phyloP scores from a whole-genome alignment of 2,329 filamentous ascomycete genomes.

The Aspergillus calidoustus region DNA sequence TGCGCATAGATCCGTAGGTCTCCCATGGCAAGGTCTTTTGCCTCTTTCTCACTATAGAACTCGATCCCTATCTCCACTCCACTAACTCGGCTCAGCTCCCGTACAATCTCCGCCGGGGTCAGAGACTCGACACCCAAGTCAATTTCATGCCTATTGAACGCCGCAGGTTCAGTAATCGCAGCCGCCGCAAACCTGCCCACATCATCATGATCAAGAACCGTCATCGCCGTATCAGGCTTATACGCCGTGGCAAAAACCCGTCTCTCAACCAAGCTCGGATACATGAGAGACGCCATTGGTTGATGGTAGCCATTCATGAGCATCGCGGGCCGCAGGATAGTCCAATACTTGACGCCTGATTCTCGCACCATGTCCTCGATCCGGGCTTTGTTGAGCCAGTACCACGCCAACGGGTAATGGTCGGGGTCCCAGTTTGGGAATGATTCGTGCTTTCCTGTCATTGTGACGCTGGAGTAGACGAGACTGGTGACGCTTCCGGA shows the following conservation, averaged over 20 bases:
- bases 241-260: too few species aligned
- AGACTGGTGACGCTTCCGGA: not conserved
- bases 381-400: too few species aligned
- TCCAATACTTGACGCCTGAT: too few species aligned
- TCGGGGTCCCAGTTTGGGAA: slow-evolving; percentile 1
- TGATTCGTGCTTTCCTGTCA: slow-evolving; percentile 5
- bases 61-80: not conserved
- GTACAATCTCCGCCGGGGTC: slow-evolving; percentile 4
- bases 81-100: slow-evolving; percentile 1
- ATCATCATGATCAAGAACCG: too few species aligned
- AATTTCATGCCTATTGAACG: slow-evolving; percentile 8
- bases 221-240: too few species aligned
- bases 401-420: not conserved
- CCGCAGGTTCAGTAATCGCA: not conserved
- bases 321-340: too few species aligned
- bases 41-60: not conserved
- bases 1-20: slow-evolving; percentile 2
- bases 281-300: too few species aligned
- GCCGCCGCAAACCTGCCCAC: too few species aligned
- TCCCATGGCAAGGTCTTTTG: not conserved
- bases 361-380: too few species aligned
- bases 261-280: too few species aligned
- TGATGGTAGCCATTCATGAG: too few species aligned
- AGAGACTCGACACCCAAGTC: not conserved
- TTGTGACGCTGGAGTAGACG: slow-evolving; percentile 6